phyloP scores from a whole-genome alignment of 129 eudicot genomes.

The Glebionis coronaria region DNA sequence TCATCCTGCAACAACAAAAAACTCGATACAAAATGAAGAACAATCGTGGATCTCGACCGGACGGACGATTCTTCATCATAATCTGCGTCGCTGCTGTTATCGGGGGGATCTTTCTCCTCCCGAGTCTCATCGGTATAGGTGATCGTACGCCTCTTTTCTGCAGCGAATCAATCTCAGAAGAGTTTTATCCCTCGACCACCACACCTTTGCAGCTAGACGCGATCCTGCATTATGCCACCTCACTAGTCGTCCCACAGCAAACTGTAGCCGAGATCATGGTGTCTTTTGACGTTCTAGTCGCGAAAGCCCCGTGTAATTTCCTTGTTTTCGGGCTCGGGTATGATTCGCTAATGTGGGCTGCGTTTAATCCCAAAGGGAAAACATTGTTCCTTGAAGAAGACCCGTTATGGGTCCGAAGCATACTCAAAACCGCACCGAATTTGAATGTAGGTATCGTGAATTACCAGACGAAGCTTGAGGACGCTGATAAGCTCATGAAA shows the following conservation, averaged over 20 bases:
- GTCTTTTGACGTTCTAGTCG: constrained; percentile 46
- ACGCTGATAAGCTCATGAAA: constrained; percentile 48
- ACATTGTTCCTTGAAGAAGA: constrained; percentile 89
- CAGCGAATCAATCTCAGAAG: constrained; percentile 16
- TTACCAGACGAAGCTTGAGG: constrained; percentile 55
- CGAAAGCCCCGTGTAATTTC: constrained; percentile 50
- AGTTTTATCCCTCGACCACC: constrained; percentile 24
- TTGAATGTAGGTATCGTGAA: constrained; percentile 42
- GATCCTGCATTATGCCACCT: constrained; percentile 66
- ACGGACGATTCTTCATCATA: constrained; percentile 1
- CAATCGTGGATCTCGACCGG: constrained; percentile 9
- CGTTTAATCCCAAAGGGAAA: constrained; percentile 64
- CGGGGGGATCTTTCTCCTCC: constrained; percentile 22
- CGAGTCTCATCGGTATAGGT: constrained; percentile 17
- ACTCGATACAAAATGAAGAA: constrained; percentile 10
- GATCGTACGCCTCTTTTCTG: constrained; percentile 29
- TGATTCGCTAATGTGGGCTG: constrained; percentile 89
- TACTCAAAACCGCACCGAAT: constrained; percentile 41
- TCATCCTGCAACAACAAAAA: not conserved
- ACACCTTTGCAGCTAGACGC: constrained; percentile 46
- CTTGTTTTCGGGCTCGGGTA: constrained; percentile 81
- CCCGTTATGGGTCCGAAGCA: constrained; percentile 53
- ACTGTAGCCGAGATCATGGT: constrained; percentile 39
- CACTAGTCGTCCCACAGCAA: constrained; percentile 55
- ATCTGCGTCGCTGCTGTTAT: constrained; percentile 14